Base-by-base conservation (phyloP, 2,329 filamentous ascomycete species). In the Cladosporium sp. region DNA sequence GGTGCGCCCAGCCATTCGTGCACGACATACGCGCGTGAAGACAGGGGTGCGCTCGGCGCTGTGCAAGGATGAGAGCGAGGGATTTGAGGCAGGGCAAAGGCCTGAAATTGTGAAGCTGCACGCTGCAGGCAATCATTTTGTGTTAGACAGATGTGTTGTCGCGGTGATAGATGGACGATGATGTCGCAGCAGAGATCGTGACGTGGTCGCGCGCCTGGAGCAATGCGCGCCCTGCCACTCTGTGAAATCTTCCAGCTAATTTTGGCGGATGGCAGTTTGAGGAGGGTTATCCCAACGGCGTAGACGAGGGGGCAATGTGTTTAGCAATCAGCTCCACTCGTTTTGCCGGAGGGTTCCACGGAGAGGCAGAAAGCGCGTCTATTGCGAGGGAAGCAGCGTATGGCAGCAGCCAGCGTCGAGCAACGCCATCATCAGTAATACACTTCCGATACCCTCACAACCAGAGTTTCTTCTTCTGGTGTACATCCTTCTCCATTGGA, bases 101-200 rank as follows among this genome's bases (percentile, higher is more conserved):
- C 2, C 54, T 25, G 54, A 57, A 26, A 18, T 16, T 26, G 54
- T 57, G 54, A 57, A 57, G 54, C 54, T 57, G 54, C 54, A 57
- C n/a, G 54, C 54, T 57, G 54, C 54, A 57, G 8, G 54, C 54
- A 39, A 57, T 39, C 30, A 32, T 32, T 11, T 32, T 57, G 32
- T 57, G 54, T 57, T 57, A 57, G 54, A 57, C 54, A 57, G 54
- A 23, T 26, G 32, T 57, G 54, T 57, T 57, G 54, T 54, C 28
- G 51, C 51, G 51, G 51, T 21, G 51, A 54, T 54, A 54, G 34
- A 39, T 49, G 46, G 30, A 54, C 51, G 30, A 30, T 30, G 51
- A 32, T 54, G 51, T 32, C 28, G 51, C 46, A 49, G 51, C 18
- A 11, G 25, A n/a, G 28, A 32, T 21, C 26, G 51, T 54, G 51